These are phyloP conservation scores for Nitzschia palea DNA, from an alignment of 108 stramenopile genomes.

Conservation along the genomic window DNA sequence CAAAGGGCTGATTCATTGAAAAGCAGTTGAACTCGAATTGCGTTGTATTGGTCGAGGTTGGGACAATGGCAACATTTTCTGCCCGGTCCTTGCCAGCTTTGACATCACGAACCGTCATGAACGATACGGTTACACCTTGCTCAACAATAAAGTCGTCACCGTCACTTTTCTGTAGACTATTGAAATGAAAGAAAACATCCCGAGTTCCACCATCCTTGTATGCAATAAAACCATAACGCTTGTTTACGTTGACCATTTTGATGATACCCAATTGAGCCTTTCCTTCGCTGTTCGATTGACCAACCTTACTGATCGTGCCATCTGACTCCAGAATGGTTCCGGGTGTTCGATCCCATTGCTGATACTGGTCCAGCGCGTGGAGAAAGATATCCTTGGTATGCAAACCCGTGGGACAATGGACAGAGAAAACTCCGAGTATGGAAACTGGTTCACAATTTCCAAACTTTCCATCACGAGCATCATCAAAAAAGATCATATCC, in stretches of 20 bases:
- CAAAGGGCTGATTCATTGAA: conserved; percentile 84
- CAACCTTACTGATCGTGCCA: conserved; percentile 25
- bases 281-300: conserved; percentile 4
- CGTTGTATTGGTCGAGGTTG: conserved; percentile 10
- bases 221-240: conserved; percentile 66
- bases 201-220: conserved; percentile 22
- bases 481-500: conserved; percentile 91
- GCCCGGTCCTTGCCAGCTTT: conserved; percentile 48
- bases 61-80: conserved; percentile 2
- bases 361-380: conserved; percentile 48
- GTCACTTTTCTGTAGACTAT: conserved; percentile 42
- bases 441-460: conserved; percentile 75
- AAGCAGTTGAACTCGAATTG: conserved; percentile 51
- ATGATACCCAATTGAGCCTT: conserved; percentile 42
- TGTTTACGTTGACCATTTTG: conserved; percentile 50
- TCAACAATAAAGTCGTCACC: conserved; percentile 26
- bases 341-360: conserved; percentile 55
- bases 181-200: conserved; percentile 77
- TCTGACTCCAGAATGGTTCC: conserved; percentile 67
- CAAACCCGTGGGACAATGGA: conserved; percentile 68
- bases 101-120: conserved; percentile 30
- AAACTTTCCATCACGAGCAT: conserved; percentile 69
- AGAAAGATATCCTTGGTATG: conserved; percentile 43
- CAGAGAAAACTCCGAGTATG: conserved; percentile 64
- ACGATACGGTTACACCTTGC: conserved; percentile 58